Base-by-base conservation (phyloP, 768 basidiomycete genomes). In the Rhizopogon rudus region DNA sequence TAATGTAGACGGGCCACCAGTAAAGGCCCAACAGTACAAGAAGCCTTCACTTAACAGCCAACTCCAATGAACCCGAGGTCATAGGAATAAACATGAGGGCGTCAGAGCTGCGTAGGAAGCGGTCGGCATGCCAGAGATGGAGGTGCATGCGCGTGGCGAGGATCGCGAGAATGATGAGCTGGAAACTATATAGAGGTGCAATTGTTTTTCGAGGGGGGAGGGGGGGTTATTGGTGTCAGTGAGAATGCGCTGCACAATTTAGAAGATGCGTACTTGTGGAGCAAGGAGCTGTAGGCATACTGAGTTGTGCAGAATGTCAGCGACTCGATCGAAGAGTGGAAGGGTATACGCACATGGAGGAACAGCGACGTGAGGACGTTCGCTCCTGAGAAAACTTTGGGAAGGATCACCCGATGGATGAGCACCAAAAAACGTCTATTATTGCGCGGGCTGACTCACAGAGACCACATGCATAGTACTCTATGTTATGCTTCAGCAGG, bases 131-230 rank as follows among this genome's bases (percentile, higher is more conserved):
- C 48, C 43, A 46, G 13, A 54, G 53, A 25, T 54, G 33, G 33
- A 54, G 53, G 17, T 54, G 53, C 53, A 54, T 54, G 14, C 46
- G 53, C 13, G 48, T 44, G 17, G 43, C 52, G 10, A 53, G 41
- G 13, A 54, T 49, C 12, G 53, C 45, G 33, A 50, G 53, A 17
- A 54, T 51, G 20, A 54, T 44, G 25, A 46, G 7, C 22, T 54
- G 53, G 33, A 42, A 29, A 29, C 51, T 52, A 43, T 10, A 12
- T 44, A n/a, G n/a, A 8, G 7, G 39, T 2, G 31, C 8, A 9
- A 10, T 33, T 33, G 31, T 33, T 33, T 40, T 40, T 8, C 7
- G 44, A 16, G 16, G 40, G 10, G 45, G 6, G 12, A n/a, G 16
- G 40, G 10, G 45, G 6, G 12, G 12, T 13, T 20, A 2, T 46